Base-by-base conservation (phyloP, 1,284 basidiomycete species). In the Schizopora paradoxa region DNA sequence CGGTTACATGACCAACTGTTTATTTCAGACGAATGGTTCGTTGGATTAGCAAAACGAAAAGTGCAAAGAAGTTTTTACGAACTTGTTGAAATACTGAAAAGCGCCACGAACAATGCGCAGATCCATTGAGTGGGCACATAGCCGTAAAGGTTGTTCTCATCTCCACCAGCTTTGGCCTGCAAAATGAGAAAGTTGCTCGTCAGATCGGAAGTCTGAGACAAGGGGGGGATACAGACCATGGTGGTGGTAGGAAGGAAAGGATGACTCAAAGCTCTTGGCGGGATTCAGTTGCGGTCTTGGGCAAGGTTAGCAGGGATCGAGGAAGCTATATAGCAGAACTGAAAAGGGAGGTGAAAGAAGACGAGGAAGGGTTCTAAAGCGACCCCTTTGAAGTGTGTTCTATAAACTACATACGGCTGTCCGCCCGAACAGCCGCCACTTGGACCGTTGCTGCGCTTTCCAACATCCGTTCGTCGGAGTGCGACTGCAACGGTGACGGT, bases 1-100 rank as follows among this genome's bases (percentile, higher is more conserved):
- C 60, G 13, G 49, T 52, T 5, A 64, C 26, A 44, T 71, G 69
- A 1, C 66, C 39, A 6, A 59, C 70, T 71, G 48, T 28, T 13
- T 16, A 18, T 41, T 33, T n/a, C 23, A 6, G 14, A 25, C 10
- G 8, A 11, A 25, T 43, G 14, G 22, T 16, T 26, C 14, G 10
- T 13, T 28, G 13, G 11, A 11, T 3, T 22, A 1, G 29, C 29
- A 6, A 2, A n/a, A 16, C 10, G 14, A 13, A 22, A 6, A 23
- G 13, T 18, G 22, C 25, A 38, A 23, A 25, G 18, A 10, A 22
- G 4, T 11, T n/a, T n/a, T 11, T 6, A 45, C 43, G 39, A 25
- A 51, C 49, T n/a, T n/a, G 49, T 43, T 11, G 49, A 47, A 22
- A 51, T 25, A 4, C 40, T 28, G 31, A 47, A 51, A 4, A 51